phyloP scores from a whole-genome alignment of 2,329 filamentous ascomycete species.

The Ophiocordyceps camponoti-leonardi region DNA sequence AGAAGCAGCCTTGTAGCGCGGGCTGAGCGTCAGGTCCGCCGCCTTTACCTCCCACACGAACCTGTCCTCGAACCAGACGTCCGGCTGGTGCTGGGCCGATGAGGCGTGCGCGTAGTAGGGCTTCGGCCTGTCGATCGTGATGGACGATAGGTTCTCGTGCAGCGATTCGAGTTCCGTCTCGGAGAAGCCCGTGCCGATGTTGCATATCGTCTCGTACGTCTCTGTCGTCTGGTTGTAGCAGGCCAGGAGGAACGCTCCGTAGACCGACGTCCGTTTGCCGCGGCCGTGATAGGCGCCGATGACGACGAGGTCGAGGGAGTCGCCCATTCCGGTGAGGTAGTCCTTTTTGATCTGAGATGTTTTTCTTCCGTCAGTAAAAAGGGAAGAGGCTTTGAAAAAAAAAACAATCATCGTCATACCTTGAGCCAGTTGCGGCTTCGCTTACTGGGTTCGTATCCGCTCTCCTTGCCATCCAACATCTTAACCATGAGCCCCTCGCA shows the following conservation, averaged over 20 bases:
- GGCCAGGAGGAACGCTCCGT: slow-evolving; percentile 87
- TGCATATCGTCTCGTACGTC: slow-evolving; percentile 88
- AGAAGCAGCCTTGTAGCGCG: slow-evolving; percentile 80
- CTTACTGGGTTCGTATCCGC: slow-evolving; percentile 89
- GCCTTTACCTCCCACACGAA: slow-evolving; percentile 97
- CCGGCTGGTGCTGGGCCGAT: slow-evolving; percentile 81
- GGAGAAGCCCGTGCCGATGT: slow-evolving; percentile 94
- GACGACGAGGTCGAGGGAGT: slow-evolving; percentile 92
- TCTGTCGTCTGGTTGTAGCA: slow-evolving; percentile 75
- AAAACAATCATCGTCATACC: slow-evolving; percentile 26
- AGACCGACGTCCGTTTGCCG: slow-evolving; percentile 89
- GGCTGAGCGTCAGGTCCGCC: slow-evolving; percentile 82
- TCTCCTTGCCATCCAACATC: slow-evolving; percentile 89
- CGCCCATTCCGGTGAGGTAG: slow-evolving; percentile 82
- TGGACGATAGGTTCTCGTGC: slow-evolving; percentile 54
- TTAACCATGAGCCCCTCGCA: slow-evolving; percentile 99
- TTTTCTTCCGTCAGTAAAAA: not conserved
- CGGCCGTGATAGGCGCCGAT: slow-evolving; percentile 87
- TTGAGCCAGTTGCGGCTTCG: slow-evolving; percentile 98
- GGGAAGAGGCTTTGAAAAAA: not conserved
- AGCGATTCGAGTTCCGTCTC: slow-evolving; percentile 87
- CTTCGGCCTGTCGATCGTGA: slow-evolving; percentile 78
- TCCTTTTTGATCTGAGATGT: slow-evolving; percentile 74
- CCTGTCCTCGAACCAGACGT: slow-evolving; percentile 94
- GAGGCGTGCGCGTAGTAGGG: slow-evolving; percentile 83